Evolutionary conservation across 1,284 basidiomycete species (phyloP).

Genomic region (Trichosporon coremiiforme): DNA sequence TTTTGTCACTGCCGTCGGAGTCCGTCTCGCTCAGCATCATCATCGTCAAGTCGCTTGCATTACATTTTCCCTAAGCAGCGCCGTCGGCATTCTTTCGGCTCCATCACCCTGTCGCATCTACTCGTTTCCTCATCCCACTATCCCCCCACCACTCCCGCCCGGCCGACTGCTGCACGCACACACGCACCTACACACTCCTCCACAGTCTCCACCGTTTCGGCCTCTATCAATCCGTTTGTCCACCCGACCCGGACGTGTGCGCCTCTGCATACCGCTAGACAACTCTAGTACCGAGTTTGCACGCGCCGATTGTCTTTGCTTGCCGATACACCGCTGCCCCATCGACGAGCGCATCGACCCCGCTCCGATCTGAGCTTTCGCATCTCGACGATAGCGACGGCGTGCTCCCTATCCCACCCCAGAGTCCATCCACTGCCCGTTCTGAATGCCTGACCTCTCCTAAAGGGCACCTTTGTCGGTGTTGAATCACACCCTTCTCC

Average conservation of each 20-base stretch:
- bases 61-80: not conserved
- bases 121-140: no score
- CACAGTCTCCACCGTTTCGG: not conserved
- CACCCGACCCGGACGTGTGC: not conserved
- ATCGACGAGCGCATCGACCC: not conserved
- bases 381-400: not conserved
- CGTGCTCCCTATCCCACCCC: not conserved
- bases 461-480: constrained; percentile 4
- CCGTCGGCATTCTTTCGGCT: not conserved
- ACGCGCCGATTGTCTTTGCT: not conserved
- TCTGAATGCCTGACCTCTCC: not conserved
- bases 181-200: not conserved
- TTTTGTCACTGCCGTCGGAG: not conserved
- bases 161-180: not conserved
- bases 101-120: no score
- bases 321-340: not conserved
- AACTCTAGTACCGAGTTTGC: constrained; percentile 3
- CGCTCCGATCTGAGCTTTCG: not conserved
- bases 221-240: not conserved
- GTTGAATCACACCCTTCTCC: not conserved
- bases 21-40: not conserved
- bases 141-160: no score
- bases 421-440: not conserved
- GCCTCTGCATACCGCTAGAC: not conserved
- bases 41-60: not conserved